phyloP scores from a whole-genome alignment of 2,329 filamentous ascomycete genomes.

The Epicoccum sorghinum region DNA sequence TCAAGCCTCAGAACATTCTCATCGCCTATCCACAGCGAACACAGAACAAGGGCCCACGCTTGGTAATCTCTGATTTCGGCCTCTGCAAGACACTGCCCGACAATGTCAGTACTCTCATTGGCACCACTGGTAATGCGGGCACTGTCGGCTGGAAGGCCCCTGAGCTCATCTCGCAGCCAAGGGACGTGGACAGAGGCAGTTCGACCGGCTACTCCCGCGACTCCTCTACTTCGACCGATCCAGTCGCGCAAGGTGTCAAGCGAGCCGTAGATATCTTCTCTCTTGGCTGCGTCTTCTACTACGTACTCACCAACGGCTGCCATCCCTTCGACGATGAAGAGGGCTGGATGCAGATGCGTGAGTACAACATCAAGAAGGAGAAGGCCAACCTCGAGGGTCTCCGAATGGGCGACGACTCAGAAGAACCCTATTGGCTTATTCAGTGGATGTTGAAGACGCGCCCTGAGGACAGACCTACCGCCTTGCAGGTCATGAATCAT shows the following conservation, averaged over 20 bases:
- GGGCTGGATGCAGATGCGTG: slow-evolving; percentile 80
- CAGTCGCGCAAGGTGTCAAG: slow-evolving; percentile 76
- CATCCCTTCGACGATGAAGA: slow-evolving; percentile 96
- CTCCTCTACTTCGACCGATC: slow-evolving; percentile 48
- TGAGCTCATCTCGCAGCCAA: slow-evolving; percentile 75
- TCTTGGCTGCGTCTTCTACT: slow-evolving; percentile 96
- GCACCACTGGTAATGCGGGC: slow-evolving; percentile 91
- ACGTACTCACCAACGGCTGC: slow-evolving; percentile 89
- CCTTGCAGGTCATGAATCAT: slow-evolving; percentile 82
- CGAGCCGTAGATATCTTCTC: slow-evolving; percentile 98
- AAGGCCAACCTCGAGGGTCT: slow-evolving; percentile 74
- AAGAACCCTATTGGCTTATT: slow-evolving; percentile 87
- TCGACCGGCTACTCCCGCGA: slow-evolving; percentile 52
- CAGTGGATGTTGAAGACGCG: slow-evolving; percentile 75
- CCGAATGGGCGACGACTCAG: slow-evolving; percentile 81
- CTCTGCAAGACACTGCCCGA: slow-evolving; percentile 96
- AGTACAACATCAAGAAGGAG: slow-evolving; percentile 95
- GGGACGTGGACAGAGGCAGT: slow-evolving; percentile 50
- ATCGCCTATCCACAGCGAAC: slow-evolving; percentile 73
- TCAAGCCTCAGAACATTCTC: slow-evolving; percentile 97
- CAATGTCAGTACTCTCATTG: slow-evolving; percentile 91
- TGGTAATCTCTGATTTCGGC: slow-evolving; percentile 96
- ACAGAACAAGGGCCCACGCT: slow-evolving; percentile 73
- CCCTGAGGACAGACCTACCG: slow-evolving; percentile 72
- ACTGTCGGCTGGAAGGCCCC: slow-evolving; percentile 97